Evolutionary conservation across 805 yeast genomes (phyloP).

Genomic region (Kodamaea fukazawae): DNA sequence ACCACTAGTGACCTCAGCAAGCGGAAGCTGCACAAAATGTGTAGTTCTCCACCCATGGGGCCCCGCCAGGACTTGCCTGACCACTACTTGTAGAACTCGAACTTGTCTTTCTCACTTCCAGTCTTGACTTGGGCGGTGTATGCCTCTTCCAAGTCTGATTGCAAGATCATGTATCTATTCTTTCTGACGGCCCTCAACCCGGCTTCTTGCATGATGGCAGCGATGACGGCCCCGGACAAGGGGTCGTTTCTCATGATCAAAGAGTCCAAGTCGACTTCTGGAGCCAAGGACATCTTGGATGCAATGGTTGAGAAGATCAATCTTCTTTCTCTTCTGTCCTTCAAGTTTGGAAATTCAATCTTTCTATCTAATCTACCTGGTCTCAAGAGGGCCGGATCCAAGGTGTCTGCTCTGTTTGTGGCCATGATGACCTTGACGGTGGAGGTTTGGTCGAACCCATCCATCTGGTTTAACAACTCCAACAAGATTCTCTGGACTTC

Average conservation of each 20-base stretch:
- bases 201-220: constrained; percentile 99
- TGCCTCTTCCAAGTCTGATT: constrained; percentile 96
- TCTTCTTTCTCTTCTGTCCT: constrained; percentile 97
- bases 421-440: constrained; percentile 99
- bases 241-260: constrained; percentile 95
- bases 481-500: constrained; percentile 97
- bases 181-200: constrained; percentile 98
- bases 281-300: constrained; percentile 95
- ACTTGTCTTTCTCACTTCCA: constrained; percentile 92
- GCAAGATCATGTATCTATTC: constrained; percentile 94
- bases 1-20: no score
- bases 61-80: no score
- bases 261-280: constrained; percentile 95
- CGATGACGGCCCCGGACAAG: constrained; percentile 93
- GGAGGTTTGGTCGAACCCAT: constrained; percentile 94
- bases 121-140: constrained; percentile 95
- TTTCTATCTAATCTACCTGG: constrained; percentile 97
- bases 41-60: no score
- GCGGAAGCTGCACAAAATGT: no score
- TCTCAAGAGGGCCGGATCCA: constrained; percentile 97
- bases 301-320: constrained; percentile 94
- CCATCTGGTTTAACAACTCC: constrained; percentile 97
- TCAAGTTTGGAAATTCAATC: constrained; percentile 92
- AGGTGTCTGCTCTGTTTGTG: constrained; percentile 94
- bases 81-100: constrained; percentile 92